Evolutionary conservation across 805 yeast genomes (phyloP), one percentile per base, ranked within the genome.

Genomic region (Kuraishia ogatae): DNA sequence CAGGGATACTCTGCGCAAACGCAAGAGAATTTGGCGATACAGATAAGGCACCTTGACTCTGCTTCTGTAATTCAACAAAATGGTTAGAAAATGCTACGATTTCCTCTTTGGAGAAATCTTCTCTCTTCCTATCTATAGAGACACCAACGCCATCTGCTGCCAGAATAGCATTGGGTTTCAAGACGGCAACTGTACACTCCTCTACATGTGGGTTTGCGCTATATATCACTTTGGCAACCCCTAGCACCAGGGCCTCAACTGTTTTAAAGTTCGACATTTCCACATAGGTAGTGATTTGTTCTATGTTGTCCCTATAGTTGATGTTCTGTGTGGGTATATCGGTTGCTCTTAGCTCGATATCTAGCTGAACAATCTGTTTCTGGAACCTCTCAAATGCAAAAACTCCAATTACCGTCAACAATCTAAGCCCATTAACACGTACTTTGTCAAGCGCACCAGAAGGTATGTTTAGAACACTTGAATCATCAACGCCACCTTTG

Each of bases 71-170:
- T 19, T 52, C 54, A 3, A 60, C 64, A 6, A 55, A 55, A 2
- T 60, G 56, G 0, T 51, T 53, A 8, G 60, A 57, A 52, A 69
- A 70, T 39, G 59, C 57, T 2, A 67, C 62, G 11, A 67, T 24
- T 5, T 58, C 56, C 6, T 51, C 46, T 2, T 57, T 50, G 19
- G n/a, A 62, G 53, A 82, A 77, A 39, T 79, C 78, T 1, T 62
- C 65, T 2, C 71, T 66, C 0, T 74, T 66, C 66, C 92, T 78
- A 0, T 67, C 67, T 26, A 90, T 81, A 52, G 85, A 79, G 3
- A 93, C 97, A 4, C 97, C 98, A 17, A 96, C 98, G 22, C 93
- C 96, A 48, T 87, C 84, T 0, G 97, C 89, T 64, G 78, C 84
- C 1, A 90, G 85, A 20, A 94, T 81, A 1, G 98, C 98, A 62